Evolutionary conservation across 2,329 filamentous ascomycete species (phyloP), one percentile per base, ranked within the genome.

Genomic region (Epichloe uncinata): DNA sequence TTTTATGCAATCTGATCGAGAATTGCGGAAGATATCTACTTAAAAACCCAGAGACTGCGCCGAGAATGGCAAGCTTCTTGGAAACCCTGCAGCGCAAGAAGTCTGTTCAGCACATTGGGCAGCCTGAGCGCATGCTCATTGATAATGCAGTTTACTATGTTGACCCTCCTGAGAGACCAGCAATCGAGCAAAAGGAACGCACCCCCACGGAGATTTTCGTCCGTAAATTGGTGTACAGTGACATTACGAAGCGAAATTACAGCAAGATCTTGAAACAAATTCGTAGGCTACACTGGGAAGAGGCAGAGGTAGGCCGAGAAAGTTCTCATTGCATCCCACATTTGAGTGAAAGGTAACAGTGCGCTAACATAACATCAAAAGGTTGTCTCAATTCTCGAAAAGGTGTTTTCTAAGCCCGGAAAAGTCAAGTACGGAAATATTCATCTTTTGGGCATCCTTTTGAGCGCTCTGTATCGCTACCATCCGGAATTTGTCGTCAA

Each of bases 91-190:
- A 95, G 63, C 84, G 93, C 51, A 98, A 98, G 72, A 98, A 98
- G 69, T 82, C 86, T 7, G 90, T 93, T 7, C 89, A 96, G 63
- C 90, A 97, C 62, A 83, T 98, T 51, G 91, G 90, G 13, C 88
- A 95, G 60, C 88, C 95, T 58, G 93, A 98, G 67, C 85, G 90
- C 38, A 97, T 98, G 90, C 79, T 97, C 33, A 93, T 98, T 51
- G 93, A 98, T 65, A 98, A 98, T 63, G 93, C 93, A 3, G 81
- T 96, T 51, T 98, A 98, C 68, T 97, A 96, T 58, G 93, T 98
- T 50, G 93, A 97, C 60, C 93, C 93, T 13, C 94, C 93, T 0
- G 85, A 95, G 63, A 81, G 93, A 53, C 86, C 90, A 34, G 90
- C 93, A 0, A 96, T 98, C 49, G 85, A 94, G 66, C 91, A 97